Conservation (phyloP, 2,329 filamentous ascomycete genomes). For the Pezicula rhizophila region DNA sequence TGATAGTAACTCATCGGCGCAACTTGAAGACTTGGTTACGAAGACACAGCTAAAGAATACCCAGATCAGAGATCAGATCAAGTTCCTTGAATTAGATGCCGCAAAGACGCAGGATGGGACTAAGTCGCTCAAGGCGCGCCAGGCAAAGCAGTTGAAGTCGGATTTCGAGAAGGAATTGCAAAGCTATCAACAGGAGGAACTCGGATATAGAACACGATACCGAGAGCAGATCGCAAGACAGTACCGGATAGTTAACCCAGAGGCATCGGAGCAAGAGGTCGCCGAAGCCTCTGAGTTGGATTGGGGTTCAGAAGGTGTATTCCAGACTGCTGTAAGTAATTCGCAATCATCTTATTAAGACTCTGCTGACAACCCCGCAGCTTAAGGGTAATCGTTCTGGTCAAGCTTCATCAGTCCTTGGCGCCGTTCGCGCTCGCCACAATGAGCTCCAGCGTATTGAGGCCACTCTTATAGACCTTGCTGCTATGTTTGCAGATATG, state of each 20-base stretch:
- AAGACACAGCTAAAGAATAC: conserved; percentile 68
- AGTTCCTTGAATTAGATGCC: conserved; percentile 66
- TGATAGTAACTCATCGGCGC: conserved; percentile 45
- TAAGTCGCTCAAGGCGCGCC: conserved; percentile 63
- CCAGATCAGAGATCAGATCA: conserved; percentile 74
- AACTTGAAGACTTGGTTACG: conserved; percentile 57
- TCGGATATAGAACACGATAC: conserved; percentile 63
- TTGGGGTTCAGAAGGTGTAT: conserved; percentile 74
- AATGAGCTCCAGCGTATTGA: conserved; percentile 80
- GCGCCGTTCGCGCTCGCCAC: conserved; percentile 74
- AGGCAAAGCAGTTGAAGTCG: conserved; percentile 67
- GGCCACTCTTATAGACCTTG: conserved; percentile 64
- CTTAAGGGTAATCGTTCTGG: conserved; percentile 69
- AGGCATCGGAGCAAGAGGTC: conserved; percentile 70
- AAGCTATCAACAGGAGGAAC: conserved; percentile 66
- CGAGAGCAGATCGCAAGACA: conserved; percentile 74
- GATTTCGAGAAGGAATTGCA: conserved; percentile 68
- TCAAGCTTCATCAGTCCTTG: conserved; percentile 67
- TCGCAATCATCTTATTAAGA: neutral
- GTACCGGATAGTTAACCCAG: conserved; percentile 75
- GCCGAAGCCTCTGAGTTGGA: conserved; percentile 62
- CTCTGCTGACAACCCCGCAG: conserved; percentile 35
- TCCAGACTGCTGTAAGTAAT: conserved; percentile 68
- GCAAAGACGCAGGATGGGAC: conserved; percentile 53
- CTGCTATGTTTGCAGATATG: conserved; percentile 66